Evolutionary conservation across 2,329 filamentous ascomycete species (phyloP).

Genomic region (Pseudogymnoascus sp.): DNA sequence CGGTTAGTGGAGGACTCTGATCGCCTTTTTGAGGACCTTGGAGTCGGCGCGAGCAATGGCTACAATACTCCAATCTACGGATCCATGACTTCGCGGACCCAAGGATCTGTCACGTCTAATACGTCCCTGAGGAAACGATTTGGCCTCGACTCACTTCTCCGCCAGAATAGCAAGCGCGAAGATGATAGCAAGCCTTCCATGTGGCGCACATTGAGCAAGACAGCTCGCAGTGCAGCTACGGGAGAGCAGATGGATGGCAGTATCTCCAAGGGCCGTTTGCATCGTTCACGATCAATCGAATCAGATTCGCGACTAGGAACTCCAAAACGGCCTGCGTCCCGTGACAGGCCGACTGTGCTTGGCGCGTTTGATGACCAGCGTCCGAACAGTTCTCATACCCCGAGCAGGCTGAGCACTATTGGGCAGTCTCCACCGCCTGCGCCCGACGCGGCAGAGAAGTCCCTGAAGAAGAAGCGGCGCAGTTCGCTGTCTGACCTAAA

Average conservation of each 20-base stretch:
- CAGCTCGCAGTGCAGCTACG: slow-evolving; percentile 51
- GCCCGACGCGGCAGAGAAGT: slow-evolving; percentile 34
- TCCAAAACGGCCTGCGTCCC: slow-evolving; percentile 48
- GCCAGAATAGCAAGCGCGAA: slow-evolving; percentile 70
- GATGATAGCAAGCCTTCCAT: slow-evolving; percentile 67
- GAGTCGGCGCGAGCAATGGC: slow-evolving; percentile 23
- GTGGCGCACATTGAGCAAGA: slow-evolving; percentile 83
- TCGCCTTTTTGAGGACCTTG: slow-evolving; percentile 67
- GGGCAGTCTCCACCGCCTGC: slow-evolving; percentile 25
- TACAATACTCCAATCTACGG: slow-evolving; percentile 18
- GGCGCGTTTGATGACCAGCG: slow-evolving; percentile 54
- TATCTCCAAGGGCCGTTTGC: slow-evolving; percentile 57
- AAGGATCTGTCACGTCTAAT: slow-evolving; percentile 73
- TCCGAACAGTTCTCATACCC: slow-evolving; percentile 48
- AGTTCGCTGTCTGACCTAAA: slow-evolving; percentile 87
- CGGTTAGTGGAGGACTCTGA: slow-evolving; percentile 85
- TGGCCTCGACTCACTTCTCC: slow-evolving; percentile 66
- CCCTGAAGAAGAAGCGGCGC: slow-evolving; percentile 69
- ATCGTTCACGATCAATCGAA: slow-evolving; percentile 72
- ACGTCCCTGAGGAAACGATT: slow-evolving; percentile 77
- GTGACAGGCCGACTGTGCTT: slow-evolving; percentile 52
- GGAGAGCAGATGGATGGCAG: slow-evolving; percentile 49
- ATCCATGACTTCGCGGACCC: slow-evolving; percentile 22
- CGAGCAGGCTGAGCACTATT: slow-evolving; percentile 24
- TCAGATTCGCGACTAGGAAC: slow-evolving; percentile 41